Evolutionary conservation across 768 basidiomycete genomes (phyloP), one percentile per base, ranked within the genome.

Genomic region (Mycena metata): DNA sequence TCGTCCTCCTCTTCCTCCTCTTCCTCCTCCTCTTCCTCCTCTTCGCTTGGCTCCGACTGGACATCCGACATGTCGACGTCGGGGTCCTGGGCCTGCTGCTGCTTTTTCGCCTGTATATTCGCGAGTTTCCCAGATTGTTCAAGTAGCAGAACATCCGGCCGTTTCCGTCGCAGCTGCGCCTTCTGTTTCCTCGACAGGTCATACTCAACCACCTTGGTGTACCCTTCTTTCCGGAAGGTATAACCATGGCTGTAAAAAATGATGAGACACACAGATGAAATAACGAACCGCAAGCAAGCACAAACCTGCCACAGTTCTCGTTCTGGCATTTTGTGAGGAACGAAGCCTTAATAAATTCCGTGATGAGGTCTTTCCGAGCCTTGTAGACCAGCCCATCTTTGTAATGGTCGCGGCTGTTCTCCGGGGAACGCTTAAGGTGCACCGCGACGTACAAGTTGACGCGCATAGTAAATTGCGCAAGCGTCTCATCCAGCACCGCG

Each of bases 171-270:
- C 12, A 87, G 60, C 19, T 87, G 84, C 7, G 78, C 84, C 79
- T 94, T 96, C 77, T 95, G 91, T 79, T 96, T 97, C 2, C 78
- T 57, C 8, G 94, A 84, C 36, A 99, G 85, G 73, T 96, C 96
- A 75, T 95, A 94, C 81, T 99, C 96, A 76, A 99, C 91, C 62
- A 99, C 87, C 81, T 98, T 99, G 57, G 93, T 95, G 78, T 93
- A 86, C 0, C 94, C 95, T 76, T 99, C 98, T 79, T 95, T 98
- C 60, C 96, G 91, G 80, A 93, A 95, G 0, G 96, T 95, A 77
- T 94, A 96, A 3, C 87, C 90, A 72, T 86, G 80, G 33, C 95
- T 96, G 71, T 2, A 43, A 70, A 54, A 36, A 70, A 66, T 41
- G 23, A 47, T 15, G 56, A 43, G 33, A 61, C 30, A 55, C 30